Evolutionary conservation across 202 grass and related monocot species (phyloP).

Genomic region (Saccharum hybrid): DNA sequence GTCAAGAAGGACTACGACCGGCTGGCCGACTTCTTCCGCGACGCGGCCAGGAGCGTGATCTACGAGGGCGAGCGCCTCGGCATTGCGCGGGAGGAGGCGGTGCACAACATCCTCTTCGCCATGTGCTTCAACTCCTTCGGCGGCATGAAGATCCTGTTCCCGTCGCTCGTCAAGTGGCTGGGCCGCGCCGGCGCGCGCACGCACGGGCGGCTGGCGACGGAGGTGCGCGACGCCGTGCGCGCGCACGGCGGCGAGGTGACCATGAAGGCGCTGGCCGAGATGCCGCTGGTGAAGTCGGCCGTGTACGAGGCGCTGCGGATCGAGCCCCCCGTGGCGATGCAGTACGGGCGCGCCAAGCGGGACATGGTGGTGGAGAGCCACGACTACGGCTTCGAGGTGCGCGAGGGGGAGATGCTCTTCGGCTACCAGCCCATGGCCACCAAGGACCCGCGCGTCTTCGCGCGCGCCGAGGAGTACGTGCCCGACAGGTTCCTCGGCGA

Average conservation of each 20-base stretch:
- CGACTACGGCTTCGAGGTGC: slow-evolving; percentile 80
- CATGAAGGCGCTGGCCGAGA: slow-evolving; percentile 68
- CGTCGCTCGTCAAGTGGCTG: slow-evolving; percentile 75
- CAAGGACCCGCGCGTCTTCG: slow-evolving; percentile 85
- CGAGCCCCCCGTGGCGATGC: slow-evolving; percentile 90
- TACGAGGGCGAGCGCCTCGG: slow-evolving; percentile 81
- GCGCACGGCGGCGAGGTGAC: slow-evolving; percentile 58
- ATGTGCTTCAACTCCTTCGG: slow-evolving; percentile 96
- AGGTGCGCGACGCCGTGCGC: slow-evolving; percentile 69
- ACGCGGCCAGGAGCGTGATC: slow-evolving; percentile 49
- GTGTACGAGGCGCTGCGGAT: slow-evolving; percentile 93
- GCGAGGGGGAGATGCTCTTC: slow-evolving; percentile 91
- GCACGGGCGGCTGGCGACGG: slow-evolving; percentile 72
- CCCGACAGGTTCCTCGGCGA: slow-evolving; percentile 80
- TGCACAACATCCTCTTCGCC: slow-evolving; percentile 94
- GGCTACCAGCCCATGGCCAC: slow-evolving; percentile 99
- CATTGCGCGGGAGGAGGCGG: slow-evolving; percentile 68
- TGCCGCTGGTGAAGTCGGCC: slow-evolving; percentile 91
- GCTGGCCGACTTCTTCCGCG: slow-evolving; percentile 78
- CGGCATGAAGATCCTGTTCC: slow-evolving; percentile 81
- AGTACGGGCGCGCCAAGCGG: slow-evolving; percentile 79
- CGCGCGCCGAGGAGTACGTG: slow-evolving; percentile 73
- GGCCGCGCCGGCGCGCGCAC: slow-evolving; percentile 69
- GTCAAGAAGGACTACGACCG: slow-evolving; percentile 73
- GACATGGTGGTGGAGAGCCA: slow-evolving; percentile 97